Evolutionary conservation across 257 asterid species (phyloP).

Genomic region (Primulina eburnea): DNA sequence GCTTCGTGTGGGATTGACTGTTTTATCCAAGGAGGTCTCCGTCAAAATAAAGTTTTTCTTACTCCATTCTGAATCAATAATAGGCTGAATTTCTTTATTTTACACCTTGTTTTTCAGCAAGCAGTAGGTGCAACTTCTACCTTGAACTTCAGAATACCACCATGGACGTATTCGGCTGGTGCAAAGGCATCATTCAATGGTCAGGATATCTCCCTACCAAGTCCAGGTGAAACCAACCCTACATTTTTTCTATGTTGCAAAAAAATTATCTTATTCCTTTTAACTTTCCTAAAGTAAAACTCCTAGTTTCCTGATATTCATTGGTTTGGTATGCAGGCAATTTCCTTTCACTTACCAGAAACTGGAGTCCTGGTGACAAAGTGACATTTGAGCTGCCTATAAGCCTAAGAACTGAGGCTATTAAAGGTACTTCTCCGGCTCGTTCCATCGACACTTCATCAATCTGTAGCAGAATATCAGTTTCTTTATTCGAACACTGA

Average conservation of each 20-base stretch:
- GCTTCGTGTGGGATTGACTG: slow-evolving; percentile 44
- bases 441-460: background rate
- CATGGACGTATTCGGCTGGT: slow-evolving; percentile 52
- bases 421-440: slow-evolving; percentile 46
- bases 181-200: slow-evolving; percentile 53
- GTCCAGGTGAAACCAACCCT: slow-evolving; percentile 45
- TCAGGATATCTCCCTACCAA: slow-evolving; percentile 32
- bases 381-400: slow-evolving; percentile 62
- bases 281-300: background rate
- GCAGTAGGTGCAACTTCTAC: slow-evolving; percentile 35
- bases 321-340: slow-evolving; percentile 47
- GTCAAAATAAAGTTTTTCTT: background rate
- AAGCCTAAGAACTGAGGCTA: slow-evolving; percentile 64
- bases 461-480: background rate
- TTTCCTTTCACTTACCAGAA: slow-evolving; percentile 45
- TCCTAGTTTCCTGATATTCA: slow-evolving; percentile 2
- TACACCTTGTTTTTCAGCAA: slow-evolving; percentile 30
- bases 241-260: slow-evolving; percentile 1
- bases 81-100: background rate
- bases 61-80: background rate
- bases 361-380: slow-evolving; percentile 65
- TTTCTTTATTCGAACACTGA: slow-evolving; percentile 4
- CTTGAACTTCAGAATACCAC: slow-evolving; percentile 60
- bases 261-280: background rate
- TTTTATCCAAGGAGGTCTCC: slow-evolving; percentile 41